These are phyloP conservation scores for Macrocybe gigantea DNA, from an alignment of 768 basidiomycete species.

Conservation along the genomic window DNA sequence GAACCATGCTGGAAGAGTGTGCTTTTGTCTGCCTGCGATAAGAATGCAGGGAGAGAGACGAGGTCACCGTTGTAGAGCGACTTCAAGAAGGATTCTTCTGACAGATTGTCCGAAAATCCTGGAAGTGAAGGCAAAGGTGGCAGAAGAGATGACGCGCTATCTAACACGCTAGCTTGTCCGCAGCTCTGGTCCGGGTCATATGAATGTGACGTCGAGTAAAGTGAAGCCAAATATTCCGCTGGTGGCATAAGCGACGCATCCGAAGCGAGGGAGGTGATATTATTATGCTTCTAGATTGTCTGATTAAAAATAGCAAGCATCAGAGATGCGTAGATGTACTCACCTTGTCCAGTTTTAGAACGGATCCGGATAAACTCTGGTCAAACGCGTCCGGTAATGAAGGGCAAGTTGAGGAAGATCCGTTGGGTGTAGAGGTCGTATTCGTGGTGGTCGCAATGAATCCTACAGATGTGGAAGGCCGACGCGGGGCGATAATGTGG, in stretches of 20 bases:
- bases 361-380: neutral
- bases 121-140: neutral
- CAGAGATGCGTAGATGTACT: no score
- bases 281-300: no score
- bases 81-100: conserved; percentile 5
- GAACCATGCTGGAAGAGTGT: no score
- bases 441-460: conserved; percentile 10
- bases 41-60: conserved; percentile 1
- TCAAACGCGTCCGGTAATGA: conserved; percentile 13
- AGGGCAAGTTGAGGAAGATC: conserved; percentile 12
- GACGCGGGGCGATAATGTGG: conserved; percentile 18
- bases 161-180: no score
- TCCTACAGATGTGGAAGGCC: conserved; percentile 28
- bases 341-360: no score
- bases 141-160: neutral
- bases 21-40: no score
- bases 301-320: no score
- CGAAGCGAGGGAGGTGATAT: no score
- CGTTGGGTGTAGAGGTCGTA: conserved; percentile 7
- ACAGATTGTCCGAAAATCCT: neutral
- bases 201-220: no score
- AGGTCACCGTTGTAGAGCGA: conserved; percentile 8
- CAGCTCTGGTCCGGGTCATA: no score
- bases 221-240: no score
- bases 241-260: no score